Evolutionary conservation across 768 basidiomycete genomes (phyloP).

Genomic region (Leccinum pellstonianum): DNA sequence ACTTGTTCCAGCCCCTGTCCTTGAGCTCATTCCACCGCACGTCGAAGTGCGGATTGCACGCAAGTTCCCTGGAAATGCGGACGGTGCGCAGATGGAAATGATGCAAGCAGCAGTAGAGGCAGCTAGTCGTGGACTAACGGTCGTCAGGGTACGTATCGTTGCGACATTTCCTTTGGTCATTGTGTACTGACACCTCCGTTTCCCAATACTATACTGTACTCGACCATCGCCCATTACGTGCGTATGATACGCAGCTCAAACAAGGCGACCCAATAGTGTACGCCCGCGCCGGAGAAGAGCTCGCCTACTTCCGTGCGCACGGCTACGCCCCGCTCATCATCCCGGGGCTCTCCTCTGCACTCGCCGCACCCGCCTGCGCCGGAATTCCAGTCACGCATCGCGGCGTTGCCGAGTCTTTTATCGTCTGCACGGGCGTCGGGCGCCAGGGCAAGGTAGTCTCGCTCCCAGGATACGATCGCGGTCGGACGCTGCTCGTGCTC

Average conservation of each 20-base stretch:
- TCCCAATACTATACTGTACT: neutral
- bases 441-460: conserved; percentile 76
- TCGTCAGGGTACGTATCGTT: conserved; percentile 68
- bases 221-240: neutral
- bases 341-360: conserved; percentile 86
- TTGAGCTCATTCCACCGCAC: conserved; percentile 74
- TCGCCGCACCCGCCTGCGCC: conserved; percentile 87
- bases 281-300: conserved; percentile 92
- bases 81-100: conserved; percentile 91
- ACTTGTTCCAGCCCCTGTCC: conserved; percentile 86
- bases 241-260: conserved; percentile 61
- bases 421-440: conserved; percentile 94
- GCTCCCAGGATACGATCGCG: conserved; percentile 85
- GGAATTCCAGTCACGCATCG: conserved; percentile 95
- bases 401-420: conserved; percentile 86
- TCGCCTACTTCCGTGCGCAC: conserved; percentile 84
- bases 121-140: conserved; percentile 74
- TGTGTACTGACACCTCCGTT: neutral
- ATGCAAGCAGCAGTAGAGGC: conserved; percentile 90
- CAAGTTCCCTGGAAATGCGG: conserved; percentile 97
- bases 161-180: neutral
- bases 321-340: conserved; percentile 83
- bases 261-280: conserved; percentile 98
- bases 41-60: conserved; percentile 85
- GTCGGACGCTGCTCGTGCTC: conserved; percentile 77